These are phyloP conservation scores for Ogataea dorogensis DNA, from an alignment of 805 yeast species.

Conservation along the genomic window DNA sequence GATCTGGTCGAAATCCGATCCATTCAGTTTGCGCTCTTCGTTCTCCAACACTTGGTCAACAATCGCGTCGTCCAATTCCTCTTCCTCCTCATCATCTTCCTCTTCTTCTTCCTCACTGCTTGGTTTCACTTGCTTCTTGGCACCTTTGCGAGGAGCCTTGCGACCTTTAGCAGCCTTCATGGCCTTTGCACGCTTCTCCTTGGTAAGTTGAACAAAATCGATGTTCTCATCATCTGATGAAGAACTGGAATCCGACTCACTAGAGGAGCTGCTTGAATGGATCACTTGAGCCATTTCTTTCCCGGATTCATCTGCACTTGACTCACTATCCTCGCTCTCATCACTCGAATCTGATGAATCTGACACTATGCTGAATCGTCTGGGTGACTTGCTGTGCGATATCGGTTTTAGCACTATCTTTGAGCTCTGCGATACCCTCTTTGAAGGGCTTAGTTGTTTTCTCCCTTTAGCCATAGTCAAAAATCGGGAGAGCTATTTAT, in stretches of 20 bases:
- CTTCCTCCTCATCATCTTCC: constrained; percentile 33
- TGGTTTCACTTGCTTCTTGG: constrained; percentile 11
- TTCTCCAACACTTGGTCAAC: constrained; percentile 42
- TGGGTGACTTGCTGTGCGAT: constrained; percentile 8
- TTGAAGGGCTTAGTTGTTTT: constrained; percentile 27
- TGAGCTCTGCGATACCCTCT: constrained; percentile 34
- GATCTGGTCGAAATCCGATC: constrained; percentile 30
- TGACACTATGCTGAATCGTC: constrained; percentile 30
- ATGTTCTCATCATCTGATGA: constrained; percentile 61
- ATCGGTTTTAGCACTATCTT: constrained; percentile 12
- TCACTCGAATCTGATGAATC: constrained; percentile 26
- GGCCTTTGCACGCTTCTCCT: constrained; percentile 58
- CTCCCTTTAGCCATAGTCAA: constrained; percentile 32
- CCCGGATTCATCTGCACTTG: constrained; percentile 32
- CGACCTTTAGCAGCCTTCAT: constrained; percentile 44
- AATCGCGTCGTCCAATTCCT: constrained; percentile 40
- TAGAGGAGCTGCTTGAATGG: constrained; percentile 38
- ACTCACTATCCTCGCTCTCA: constrained; percentile 25
- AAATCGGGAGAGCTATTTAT: background rate
- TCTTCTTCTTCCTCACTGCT: constrained; percentile 11
- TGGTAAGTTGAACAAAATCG: constrained; percentile 70
- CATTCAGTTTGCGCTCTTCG: constrained; percentile 38
- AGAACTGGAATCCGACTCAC: constrained; percentile 34
- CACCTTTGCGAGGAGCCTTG: constrained; percentile 24
- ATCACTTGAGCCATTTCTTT: constrained; percentile 11